Base-by-base conservation (phyloP, 192 early-diverging fungal genomes). In the Entomortierella beljakovae region DNA sequence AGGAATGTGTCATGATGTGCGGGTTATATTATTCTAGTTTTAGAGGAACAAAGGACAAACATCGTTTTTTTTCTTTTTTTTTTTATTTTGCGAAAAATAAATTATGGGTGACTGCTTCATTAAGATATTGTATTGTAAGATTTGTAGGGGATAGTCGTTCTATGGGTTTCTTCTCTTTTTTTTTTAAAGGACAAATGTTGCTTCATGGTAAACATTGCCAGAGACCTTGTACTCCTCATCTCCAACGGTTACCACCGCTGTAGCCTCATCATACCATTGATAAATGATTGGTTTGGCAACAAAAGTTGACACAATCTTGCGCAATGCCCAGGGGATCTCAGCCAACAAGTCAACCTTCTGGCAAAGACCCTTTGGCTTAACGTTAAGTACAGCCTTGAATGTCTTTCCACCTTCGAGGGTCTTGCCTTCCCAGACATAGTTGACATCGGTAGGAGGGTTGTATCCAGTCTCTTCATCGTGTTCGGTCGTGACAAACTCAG, bases 271-370 rank as follows among this genome's bases (percentile, higher is more conserved):
- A 57, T 92, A 89, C 91, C 96, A 97, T 81, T 99, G 95, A 80
- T 97, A 99, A 34, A 96, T 88, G 66, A 91, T 98, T 35, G 97
- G 97, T 64, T 94, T 94, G 23, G 95, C 96, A 32, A 99, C 92
- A 66, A 97, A 91, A 0, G 95, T 92, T 26, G 68, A 63, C 15
- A 99, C 94, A 46, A 97, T 75, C 64, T 93, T 95, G 51, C 93
- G 89, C n/a, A 99, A 55, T 42, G 97, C 82, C 81, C 88, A 99
- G 18, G 97, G 96, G 76, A 99, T 89, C 72, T 96, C 95, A n/a
- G 86, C 80, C 38, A 99, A 82, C 16, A 97, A 88, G 80, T 99
- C 96, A 57, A 99, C 93, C 62, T 94, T 95, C 60, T 94, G 94
- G 40, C 91, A 75, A 52, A 94, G 83, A 42, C 86, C 82, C 23